These are phyloP conservation scores for Moricandia arvensis DNA, from an alignment of 345 rosid genomes.

Conservation along the genomic window DNA sequence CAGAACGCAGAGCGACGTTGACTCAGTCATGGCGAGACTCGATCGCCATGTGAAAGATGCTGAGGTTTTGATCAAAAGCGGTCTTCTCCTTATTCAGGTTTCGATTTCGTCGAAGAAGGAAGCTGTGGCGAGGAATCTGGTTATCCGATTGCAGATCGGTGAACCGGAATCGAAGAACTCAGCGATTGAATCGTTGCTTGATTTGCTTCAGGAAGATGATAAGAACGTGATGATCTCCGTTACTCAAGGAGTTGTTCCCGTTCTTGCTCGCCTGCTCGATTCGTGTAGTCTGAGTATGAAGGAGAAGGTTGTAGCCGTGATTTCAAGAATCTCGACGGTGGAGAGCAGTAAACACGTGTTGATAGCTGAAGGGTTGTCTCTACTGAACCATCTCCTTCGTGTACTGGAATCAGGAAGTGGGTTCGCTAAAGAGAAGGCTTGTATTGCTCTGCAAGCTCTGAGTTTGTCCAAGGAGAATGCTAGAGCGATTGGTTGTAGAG, in stretches of 20 bases:
- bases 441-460: conserved; percentile 74
- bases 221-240: conserved; percentile 89
- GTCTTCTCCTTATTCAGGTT: conserved; percentile 52
- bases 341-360: conserved; percentile 80
- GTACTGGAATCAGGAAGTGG: conserved; percentile 86
- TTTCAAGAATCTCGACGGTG: conserved; percentile 65
- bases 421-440: conserved; percentile 79
- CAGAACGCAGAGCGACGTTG: conserved; percentile 82
- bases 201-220: conserved; percentile 59
- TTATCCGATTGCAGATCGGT: conserved; percentile 84
- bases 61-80: conserved; percentile 63
- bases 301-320: conserved; percentile 69
- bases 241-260: conserved; percentile 85
- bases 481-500: conserved; percentile 78
- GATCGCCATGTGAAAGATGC: conserved; percentile 67
- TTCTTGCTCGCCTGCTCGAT: conserved; percentile 66
- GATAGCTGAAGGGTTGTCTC: conserved; percentile 69
- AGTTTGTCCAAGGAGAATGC: conserved; percentile 73
- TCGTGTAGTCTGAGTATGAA: conserved; percentile 57
- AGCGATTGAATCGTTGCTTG: conserved; percentile 66
- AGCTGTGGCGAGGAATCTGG: conserved; percentile 60
- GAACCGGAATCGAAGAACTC: conserved; percentile 59
- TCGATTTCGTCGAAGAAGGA: conserved; percentile 56
- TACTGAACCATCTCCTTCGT: conserved; percentile 74
- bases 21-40: conserved; percentile 63